Evolutionary conservation across 805 yeast genomes (phyloP).

Genomic region (Myxozyma sirexii): DNA sequence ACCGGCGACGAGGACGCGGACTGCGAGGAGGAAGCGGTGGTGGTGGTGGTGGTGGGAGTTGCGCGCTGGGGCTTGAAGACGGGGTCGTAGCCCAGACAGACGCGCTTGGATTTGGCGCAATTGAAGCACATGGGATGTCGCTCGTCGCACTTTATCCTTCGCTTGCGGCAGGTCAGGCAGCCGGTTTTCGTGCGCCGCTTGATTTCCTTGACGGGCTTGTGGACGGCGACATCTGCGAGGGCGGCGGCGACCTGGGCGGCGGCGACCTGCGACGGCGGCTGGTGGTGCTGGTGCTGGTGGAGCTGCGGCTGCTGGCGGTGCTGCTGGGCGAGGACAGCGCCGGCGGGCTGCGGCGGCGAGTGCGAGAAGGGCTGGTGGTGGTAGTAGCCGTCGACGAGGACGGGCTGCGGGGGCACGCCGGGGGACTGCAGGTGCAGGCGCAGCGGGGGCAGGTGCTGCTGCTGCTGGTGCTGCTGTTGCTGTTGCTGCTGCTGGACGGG

Average conservation of each 20-base stretch:
- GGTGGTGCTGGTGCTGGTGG: not conserved
- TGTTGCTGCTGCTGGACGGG: slow-evolving; percentile 7
- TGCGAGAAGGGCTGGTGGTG: not conserved
- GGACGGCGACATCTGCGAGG: slow-evolving; percentile 26
- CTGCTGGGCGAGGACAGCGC: not conserved
- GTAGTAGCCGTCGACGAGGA: slow-evolving; percentile 8
- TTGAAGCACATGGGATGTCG: slow-evolving; percentile 62
- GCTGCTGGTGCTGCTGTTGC: slow-evolving; percentile 6
- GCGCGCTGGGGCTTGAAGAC: slow-evolving; percentile 23
- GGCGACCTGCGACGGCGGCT: slow-evolving; percentile 14
- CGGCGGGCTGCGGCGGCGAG: slow-evolving; percentile 4
- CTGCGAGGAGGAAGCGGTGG: not conserved
- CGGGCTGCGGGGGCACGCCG: slow-evolving; percentile 5
- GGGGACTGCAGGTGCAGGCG: slow-evolving; percentile 14
- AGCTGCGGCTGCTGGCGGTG: slow-evolving; percentile 5
- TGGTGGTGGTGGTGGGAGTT: not conserved
- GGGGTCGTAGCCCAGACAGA: slow-evolving; percentile 35
- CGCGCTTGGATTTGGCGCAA: slow-evolving; percentile 36
- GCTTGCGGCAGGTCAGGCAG: slow-evolving; percentile 63
- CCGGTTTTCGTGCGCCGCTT: slow-evolving; percentile 45
- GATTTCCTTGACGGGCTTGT: slow-evolving; percentile 26
- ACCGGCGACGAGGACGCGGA: not conserved
- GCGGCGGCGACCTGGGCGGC: slow-evolving; percentile 32
- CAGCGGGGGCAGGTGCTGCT: slow-evolving; percentile 8
- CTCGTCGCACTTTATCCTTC: slow-evolving; percentile 71